Conservation (phyloP, 1,284 basidiomycete genomes). For the Ceratobasidium sp. region DNA sequence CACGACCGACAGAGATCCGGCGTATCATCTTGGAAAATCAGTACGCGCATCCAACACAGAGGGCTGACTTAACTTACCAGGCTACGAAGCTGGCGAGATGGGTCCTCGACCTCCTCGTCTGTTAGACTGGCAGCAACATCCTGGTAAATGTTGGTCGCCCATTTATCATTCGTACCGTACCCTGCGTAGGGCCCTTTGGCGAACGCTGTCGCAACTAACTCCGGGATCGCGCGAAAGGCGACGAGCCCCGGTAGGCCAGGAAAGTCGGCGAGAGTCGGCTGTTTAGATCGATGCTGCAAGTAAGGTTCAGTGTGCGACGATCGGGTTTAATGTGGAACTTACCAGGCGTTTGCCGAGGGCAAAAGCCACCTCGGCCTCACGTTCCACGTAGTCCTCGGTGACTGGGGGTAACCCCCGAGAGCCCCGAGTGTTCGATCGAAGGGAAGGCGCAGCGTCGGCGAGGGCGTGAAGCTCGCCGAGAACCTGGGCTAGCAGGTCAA, state of each 20-base stretch:
- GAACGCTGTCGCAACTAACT: neutral
- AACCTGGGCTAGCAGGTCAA: too few relatives aligned
- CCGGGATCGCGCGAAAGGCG: neutral
- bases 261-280: neutral
- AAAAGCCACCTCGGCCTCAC: neutral
- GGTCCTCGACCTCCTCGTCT: neutral
- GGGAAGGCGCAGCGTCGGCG: too few relatives aligned
- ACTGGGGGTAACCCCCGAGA: too few relatives aligned
- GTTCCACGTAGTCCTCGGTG: neutral
- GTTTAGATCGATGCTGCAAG: neutral
- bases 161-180: neutral
- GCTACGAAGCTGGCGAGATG: neutral
- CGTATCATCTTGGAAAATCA: slow-evolving; percentile 15
- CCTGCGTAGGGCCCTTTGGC: neutral
- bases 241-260: neutral
- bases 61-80: neutral
- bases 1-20: neutral
- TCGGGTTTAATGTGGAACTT: neutral
- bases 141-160: too few relatives aligned
- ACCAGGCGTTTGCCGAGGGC: neutral
- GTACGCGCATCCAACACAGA: neutral
- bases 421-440: neutral
- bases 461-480: neutral
- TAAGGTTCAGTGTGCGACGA: neutral
- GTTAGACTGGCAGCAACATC: too few relatives aligned